These are phyloP conservation scores for Aspergillus affinis DNA, from an alignment of 495 filamentous ascomycete genomes.

Conservation along the genomic window DNA sequence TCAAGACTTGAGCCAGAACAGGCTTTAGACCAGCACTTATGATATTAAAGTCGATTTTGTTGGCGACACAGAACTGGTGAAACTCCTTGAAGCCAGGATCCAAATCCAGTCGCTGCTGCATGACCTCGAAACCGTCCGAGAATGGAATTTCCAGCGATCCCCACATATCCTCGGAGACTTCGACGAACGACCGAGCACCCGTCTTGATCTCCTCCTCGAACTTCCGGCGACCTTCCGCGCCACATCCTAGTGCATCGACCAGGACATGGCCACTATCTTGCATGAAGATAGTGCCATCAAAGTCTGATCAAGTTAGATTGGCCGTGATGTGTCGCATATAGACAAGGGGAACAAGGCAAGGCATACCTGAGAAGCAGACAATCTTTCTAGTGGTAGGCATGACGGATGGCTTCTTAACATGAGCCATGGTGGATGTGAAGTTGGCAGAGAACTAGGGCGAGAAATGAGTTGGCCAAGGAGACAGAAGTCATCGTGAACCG, in stretches of 20 bases:
- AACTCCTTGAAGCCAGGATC: slow-evolving; percentile 67
- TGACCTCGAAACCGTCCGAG: slow-evolving; percentile 70
- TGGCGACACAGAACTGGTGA: slow-evolving; percentile 62
- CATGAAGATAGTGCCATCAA: slow-evolving; percentile 78
- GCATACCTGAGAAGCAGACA: slow-evolving; percentile 23
- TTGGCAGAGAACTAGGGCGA: background rate
- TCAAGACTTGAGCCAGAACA: slow-evolving; percentile 59
- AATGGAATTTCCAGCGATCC: slow-evolving; percentile 66
- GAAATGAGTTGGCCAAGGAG: background rate
- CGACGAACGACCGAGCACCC: slow-evolving; percentile 67
- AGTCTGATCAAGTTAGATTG: slow-evolving; percentile 46
- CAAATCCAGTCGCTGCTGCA: slow-evolving; percentile 63
- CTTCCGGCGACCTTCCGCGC: slow-evolving; percentile 50
- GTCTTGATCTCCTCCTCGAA: slow-evolving; percentile 68
- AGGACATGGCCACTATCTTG: slow-evolving; percentile 77
- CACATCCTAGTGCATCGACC: slow-evolving; percentile 68
- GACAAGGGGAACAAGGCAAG: background rate
- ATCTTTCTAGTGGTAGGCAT: slow-evolving; percentile 15
- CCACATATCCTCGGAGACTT: slow-evolving; percentile 80
- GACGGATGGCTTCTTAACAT: background rate
- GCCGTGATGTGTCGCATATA: too few relatives aligned
- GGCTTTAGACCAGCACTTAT: slow-evolving; percentile 74
- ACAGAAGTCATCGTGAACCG: background rate
- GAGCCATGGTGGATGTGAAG: background rate
- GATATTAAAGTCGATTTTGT: slow-evolving; percentile 70